Percentiles rank a stretch among this genome's conserved stretches.
phyloP scores from a whole-genome alignment of 2,329 filamentous ascomycete species.

The Aureobasidium musti region DNA sequence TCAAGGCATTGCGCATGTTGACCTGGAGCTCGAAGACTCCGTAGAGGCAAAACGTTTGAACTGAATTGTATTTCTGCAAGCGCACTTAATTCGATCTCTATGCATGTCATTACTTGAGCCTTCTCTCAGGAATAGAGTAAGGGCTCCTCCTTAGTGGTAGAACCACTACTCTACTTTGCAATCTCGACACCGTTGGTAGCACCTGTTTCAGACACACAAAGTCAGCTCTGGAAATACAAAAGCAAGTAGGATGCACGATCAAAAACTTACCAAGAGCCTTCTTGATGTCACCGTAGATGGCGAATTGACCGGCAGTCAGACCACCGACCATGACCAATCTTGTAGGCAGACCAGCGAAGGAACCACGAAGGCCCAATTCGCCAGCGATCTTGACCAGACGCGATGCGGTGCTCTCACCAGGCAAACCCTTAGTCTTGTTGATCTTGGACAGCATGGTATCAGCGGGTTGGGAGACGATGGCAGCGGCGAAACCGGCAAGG shows the following conservation, averaged over 20 bases:
- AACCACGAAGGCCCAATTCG: slow-evolving; percentile 73
- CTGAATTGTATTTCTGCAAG: neutral
- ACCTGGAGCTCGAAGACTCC: too few species aligned
- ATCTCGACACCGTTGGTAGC: slow-evolving; percentile 76
- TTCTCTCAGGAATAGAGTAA: neutral
- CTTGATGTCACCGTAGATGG: slow-evolving; percentile 51
- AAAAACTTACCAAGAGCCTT: slow-evolving; percentile 31
- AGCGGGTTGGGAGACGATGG: slow-evolving; percentile 83
- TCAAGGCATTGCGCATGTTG: too few species aligned
- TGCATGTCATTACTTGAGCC: neutral
- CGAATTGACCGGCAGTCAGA: slow-evolving; percentile 78
- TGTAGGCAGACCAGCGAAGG: slow-evolving; percentile 78
- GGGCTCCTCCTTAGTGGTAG: neutral
- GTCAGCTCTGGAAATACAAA: slow-evolving; percentile 28
- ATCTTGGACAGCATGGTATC: slow-evolving; percentile 95
- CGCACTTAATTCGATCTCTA: neutral
- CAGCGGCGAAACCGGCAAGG: slow-evolving; percentile 82
- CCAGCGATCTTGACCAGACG: slow-evolving; percentile 85
- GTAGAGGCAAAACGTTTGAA: neutral
- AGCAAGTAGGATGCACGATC: neutral
- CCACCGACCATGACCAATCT: slow-evolving; percentile 75
- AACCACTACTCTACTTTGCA: slow-evolving; percentile 41
- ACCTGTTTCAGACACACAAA: slow-evolving; percentile 50
- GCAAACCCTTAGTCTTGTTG: slow-evolving; percentile 89
- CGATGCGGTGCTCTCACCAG: slow-evolving; percentile 78